Conservation (phyloP, 202 grass and related monocot genomes). For the Setaria viridis region DNA sequence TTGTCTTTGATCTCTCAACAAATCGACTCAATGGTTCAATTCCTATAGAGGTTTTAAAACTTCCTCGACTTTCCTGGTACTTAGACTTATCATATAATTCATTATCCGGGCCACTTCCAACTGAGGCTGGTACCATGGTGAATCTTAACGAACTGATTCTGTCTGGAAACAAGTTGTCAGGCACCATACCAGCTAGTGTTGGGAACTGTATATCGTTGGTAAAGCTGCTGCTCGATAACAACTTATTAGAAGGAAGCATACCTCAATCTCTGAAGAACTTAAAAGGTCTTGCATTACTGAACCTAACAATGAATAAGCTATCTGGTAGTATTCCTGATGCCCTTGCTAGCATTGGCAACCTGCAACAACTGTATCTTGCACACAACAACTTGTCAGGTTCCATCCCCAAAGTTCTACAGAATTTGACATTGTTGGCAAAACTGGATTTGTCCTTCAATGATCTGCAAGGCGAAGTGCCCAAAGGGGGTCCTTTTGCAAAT, state of each 20-base stretch:
- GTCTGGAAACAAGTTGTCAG: slow-evolving; percentile 47
- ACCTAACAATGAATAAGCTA: slow-evolving; percentile 48
- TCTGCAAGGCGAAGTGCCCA: slow-evolving; percentile 40
- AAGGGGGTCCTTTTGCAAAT: slow-evolving; percentile 40
- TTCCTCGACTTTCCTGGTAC: slow-evolving; percentile 4
- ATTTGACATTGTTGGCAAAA: neutral
- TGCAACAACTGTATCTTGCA: slow-evolving; percentile 36
- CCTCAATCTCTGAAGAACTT: slow-evolving; percentile 33
- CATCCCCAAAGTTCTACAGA: slow-evolving; percentile 37
- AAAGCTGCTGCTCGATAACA: slow-evolving; percentile 5
- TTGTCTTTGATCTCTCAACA: slow-evolving; percentile 34
- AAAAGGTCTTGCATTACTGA: slow-evolving; percentile 8
- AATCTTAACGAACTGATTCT: slow-evolving; percentile 41
- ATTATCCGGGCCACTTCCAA: slow-evolving; percentile 38
- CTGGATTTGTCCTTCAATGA: slow-evolving; percentile 53
- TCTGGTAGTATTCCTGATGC: slow-evolving; percentile 44
- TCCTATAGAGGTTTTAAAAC: slow-evolving; percentile 10
- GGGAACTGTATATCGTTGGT: slow-evolving; percentile 33
- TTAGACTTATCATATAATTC: slow-evolving; percentile 47
- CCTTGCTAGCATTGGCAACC: slow-evolving; percentile 5
- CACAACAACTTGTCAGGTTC: slow-evolving; percentile 40
- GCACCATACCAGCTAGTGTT: slow-evolving; percentile 40
- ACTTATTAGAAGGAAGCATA: slow-evolving; percentile 48
- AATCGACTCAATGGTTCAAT: slow-evolving; percentile 44
- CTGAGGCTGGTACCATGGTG: slow-evolving; percentile 19